Base-by-base conservation (phyloP, 768 basidiomycete genomes). In the Hypholoma sublateritium region DNA sequence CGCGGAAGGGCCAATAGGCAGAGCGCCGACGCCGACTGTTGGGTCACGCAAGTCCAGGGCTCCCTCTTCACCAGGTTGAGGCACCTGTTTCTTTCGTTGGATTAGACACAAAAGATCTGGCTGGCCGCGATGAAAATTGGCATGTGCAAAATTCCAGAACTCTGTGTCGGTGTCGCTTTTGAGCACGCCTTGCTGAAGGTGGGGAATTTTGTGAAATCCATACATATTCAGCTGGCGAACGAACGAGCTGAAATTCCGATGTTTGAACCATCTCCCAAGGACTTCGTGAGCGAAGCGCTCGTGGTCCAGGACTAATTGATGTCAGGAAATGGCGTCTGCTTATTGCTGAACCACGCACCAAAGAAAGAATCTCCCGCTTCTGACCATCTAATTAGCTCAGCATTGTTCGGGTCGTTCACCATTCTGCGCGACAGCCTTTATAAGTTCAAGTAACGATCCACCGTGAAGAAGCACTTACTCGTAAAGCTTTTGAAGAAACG, bases 161-260 rank as follows among this genome's bases (percentile, higher is more conserved):
- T 95, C 93, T 45, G 83, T 85, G 60, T 89, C 89, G 52, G 83
- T 78, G 56, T 95, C 92, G 69, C 85, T 83, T 67, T 87, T 89
- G 59, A 98, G 81, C 24, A 93, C 94, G 45, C 95, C 95, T 70
- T 96, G 92, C 66, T 96, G 95, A 17, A 98, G 85, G 68, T 98
- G 95, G 0, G 95, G 95, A 46, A 98, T 93, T 76, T 91, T 91
- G 80, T 92, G 91, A 70, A 95, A 94, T 53, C 92, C 92, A 71
- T 95, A 97, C 91, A 95, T 95, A 79, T 95, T 97, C 62, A 95
- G 80, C 68, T 97, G 93, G 13, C 93, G 82, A 16, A 95, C 93
- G 64, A 97, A 97, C 34, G 89, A 91, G 56, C 85, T 83, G 73
- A 97, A 98, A 70, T 96, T 97, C 59, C 89, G 87, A 74, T 98